These are phyloP conservation scores for Dujonia santamariae DNA, from an alignment of 1,139 yeast species.

Conservation along the genomic window DNA sequence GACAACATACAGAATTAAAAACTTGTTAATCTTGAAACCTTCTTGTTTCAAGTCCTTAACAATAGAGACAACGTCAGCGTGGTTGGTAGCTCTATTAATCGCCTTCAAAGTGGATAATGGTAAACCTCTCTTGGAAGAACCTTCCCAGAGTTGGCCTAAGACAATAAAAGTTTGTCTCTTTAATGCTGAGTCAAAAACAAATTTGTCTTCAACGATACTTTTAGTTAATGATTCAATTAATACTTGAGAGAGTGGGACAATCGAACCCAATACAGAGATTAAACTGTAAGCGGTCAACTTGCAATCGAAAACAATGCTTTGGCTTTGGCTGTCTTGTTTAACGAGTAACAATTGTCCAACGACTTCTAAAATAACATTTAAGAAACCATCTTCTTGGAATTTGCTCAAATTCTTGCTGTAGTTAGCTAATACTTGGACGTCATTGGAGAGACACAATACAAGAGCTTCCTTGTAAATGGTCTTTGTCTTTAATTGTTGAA, in stretches of 20 bases:
- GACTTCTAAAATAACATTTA: conserved; percentile 57
- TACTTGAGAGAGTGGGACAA: conserved; percentile 62
- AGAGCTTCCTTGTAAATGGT: conserved; percentile 69
- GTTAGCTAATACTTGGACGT: conserved; percentile 58
- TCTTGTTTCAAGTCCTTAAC: conserved; percentile 20
- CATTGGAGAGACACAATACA: conserved; percentile 72
- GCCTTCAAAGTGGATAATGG: too few relatives aligned
- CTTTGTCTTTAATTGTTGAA: conserved; percentile 50
- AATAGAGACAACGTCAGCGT: too few relatives aligned
- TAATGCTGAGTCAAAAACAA: conserved; percentile 15
- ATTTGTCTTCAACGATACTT: conserved; percentile 42
- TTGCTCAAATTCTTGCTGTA: conserved; percentile 31
- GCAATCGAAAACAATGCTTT: conserved; percentile 53
- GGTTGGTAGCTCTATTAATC: too few relatives aligned
- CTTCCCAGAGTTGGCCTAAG: conserved; percentile 34
- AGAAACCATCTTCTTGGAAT: conserved; percentile 17
- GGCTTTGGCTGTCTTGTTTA: conserved; percentile 16
- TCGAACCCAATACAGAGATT: conserved; percentile 71
- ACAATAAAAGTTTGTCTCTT: conserved; percentile 36
- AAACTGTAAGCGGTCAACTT: conserved; percentile 84
- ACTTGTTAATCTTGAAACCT: conserved; percentile 28
- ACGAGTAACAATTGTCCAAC: conserved; percentile 51
- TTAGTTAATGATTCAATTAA: conserved; percentile 68
- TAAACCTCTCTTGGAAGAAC: background rate
- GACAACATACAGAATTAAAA: conserved; percentile 27